Percentiles rank a stretch among this genome's conserved stretches.
phyloP scores from a whole-genome alignment of 805 yeast genomes.

The Candida insectorum region DNA sequence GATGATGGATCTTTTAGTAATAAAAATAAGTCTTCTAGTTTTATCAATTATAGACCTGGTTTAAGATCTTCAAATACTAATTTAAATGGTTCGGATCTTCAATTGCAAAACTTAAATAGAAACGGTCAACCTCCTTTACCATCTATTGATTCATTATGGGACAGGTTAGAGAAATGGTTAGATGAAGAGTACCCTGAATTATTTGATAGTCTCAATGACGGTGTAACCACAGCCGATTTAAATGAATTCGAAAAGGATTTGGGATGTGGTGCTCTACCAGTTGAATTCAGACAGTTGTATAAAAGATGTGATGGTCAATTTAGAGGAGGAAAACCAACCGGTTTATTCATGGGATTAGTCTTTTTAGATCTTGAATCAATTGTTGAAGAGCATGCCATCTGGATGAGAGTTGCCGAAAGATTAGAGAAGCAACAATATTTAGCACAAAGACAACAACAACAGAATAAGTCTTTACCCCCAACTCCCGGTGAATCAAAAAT shows the following conservation, averaged over 20 bases:
- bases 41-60: conserved; percentile 39
- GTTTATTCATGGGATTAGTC: conserved; percentile 41
- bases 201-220: conserved; percentile 40
- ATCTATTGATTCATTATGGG: conserved; percentile 41
- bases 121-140: conserved; percentile 52
- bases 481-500: conserved; percentile 2
- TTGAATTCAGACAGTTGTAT: conserved; percentile 42
- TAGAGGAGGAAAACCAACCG: conserved; percentile 45
- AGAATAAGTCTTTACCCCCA: conserved; percentile 4
- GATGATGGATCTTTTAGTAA: conserved; percentile 12
- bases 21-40: conserved; percentile 13
- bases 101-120: conserved; percentile 41
- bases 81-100: conserved; percentile 37
- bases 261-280: conserved; percentile 40
- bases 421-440: conserved; percentile 36
- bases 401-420: conserved; percentile 40
- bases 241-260: conserved; percentile 45
- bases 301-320: conserved; percentile 46
- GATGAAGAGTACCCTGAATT: conserved; percentile 47
- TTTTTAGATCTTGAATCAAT: conserved; percentile 42
- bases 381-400: conserved; percentile 38
- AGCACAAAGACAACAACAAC: conserved; percentile 21
- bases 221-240: conserved; percentile 44
- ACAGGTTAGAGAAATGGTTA: conserved; percentile 38
- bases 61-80: conserved; percentile 40